phyloP scores from a whole-genome alignment of 768 basidiomycete genomes.

The Tricholoma furcatifolium region DNA sequence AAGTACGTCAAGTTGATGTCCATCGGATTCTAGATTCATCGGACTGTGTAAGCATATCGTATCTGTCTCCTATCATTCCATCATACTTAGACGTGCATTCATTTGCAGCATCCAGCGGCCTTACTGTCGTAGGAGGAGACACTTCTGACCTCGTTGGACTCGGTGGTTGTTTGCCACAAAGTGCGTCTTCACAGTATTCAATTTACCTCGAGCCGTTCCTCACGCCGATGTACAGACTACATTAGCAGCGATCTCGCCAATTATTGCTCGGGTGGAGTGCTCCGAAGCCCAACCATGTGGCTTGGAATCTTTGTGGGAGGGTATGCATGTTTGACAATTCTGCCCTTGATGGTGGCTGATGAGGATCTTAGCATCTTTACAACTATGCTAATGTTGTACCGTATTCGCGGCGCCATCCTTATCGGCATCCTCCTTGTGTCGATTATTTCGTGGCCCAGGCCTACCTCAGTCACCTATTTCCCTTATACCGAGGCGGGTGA shows the following conservation, averaged over 20 bases:
- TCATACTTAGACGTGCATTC: not conserved
- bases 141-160: slow-evolving; percentile 69
- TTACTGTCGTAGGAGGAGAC: slow-evolving; percentile 75
- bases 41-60: slow-evolving; percentile 54
- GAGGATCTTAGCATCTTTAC: slow-evolving; percentile 58
- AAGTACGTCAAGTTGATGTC: slow-evolving; percentile 10
- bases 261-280: slow-evolving; percentile 63
- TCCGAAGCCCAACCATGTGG: slow-evolving; percentile 82
- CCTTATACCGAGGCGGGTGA: slow-evolving; percentile 70
- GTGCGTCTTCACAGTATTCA: slow-evolving; percentile 18
- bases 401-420: slow-evolving; percentile 79
- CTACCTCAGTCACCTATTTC: slow-evolving; percentile 78
- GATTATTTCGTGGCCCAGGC: slow-evolving; percentile 86
- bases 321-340: slow-evolving; percentile 32
- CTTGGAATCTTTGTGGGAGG: slow-evolving; percentile 86
- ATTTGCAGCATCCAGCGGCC: slow-evolving; percentile 54
- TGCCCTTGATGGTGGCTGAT: slow-evolving; percentile 3
- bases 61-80: not conserved
- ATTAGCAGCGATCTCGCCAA: slow-evolving; percentile 41
- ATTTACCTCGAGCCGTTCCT: not conserved
- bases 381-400: slow-evolving; percentile 79
- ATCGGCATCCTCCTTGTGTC: slow-evolving; percentile 84
- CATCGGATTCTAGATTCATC: slow-evolving; percentile 52
- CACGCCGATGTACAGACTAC: slow-evolving; percentile 38
- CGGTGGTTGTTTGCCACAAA: slow-evolving; percentile 68